A percentile compares a stretch with the other conserved stretches of the same genome.
These are phyloP conservation scores for Blechomonas ayalai DNA, from an alignment of 208 protist species.

Conservation along the genomic window DNA sequence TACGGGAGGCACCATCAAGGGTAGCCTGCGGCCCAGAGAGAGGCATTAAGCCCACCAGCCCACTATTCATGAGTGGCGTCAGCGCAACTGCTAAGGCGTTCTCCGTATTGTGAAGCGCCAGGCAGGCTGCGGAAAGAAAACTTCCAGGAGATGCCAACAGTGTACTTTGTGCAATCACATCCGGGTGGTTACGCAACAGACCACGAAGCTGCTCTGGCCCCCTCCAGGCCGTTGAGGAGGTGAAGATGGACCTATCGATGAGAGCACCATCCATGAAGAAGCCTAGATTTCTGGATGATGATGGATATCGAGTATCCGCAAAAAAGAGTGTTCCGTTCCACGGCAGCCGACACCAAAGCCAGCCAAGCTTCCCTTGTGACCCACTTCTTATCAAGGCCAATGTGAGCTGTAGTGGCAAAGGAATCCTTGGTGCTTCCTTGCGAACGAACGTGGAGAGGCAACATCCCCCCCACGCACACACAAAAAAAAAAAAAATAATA, in stretches of 20 bases:
- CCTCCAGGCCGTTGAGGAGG: constrained; percentile 57
- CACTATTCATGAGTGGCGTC: constrained; percentile 35
- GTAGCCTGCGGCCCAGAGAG: constrained; percentile 19
- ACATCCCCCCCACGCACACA: no score
- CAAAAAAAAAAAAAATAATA: constrained; percentile 5
- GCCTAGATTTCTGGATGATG: no score
- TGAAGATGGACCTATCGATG: constrained; percentile 51
- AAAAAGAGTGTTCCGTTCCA: no score
- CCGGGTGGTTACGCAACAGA: constrained; percentile 66
- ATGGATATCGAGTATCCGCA: no score
- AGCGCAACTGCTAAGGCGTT: constrained; percentile 51
- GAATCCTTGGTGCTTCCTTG: no score
- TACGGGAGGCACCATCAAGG: constrained; percentile 30
- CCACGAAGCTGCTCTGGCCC: constrained; percentile 70
- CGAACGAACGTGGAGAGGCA: no score
- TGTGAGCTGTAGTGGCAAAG: no score
- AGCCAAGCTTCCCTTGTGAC: no score
- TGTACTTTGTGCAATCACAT: constrained; percentile 35
- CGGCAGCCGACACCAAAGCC: no score
- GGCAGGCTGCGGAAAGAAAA: constrained; percentile 41
- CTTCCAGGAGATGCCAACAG: constrained; percentile 34
- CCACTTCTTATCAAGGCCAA: no score
- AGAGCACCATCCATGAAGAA: constrained; percentile 54
- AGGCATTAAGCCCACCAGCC: constrained; percentile 56
- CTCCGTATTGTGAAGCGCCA: constrained; percentile 61